Base-by-base conservation (phyloP, 2,329 filamentous ascomycete species). In the Phialemonium atrogriseum region DNA sequence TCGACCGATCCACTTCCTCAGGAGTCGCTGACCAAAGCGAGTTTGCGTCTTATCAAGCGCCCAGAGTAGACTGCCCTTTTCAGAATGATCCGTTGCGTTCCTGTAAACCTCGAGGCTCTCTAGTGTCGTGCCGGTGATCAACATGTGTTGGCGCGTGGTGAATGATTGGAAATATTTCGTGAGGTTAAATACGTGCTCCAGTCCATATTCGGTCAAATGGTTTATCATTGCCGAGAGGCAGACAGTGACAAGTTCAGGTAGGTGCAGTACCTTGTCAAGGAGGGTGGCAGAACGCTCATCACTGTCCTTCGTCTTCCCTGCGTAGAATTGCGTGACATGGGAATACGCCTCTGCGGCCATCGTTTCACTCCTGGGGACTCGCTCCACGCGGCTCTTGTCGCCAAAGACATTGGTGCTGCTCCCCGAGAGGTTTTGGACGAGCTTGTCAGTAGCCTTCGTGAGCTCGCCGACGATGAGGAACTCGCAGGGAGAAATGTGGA, bases 111-210 rank as follows among this genome's bases (percentile, higher is more conserved):
- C 91, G 10, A 98, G 70, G 47, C 86, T 94, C 29, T 86, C 89
- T 22, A 98, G 63, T 0, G 89, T 95, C 33, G 94, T 98, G 26
- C 89, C 91, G 50, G 93, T 95, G 38, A 98, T 66, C 4, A 96
- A 67, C 91, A 98, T 96, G 50, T 96, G 88, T 10, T 89, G 88
- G 22, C 88, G 71, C 7, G 88, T 85, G 45, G 84, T 94, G 59
- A 98, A 98, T 3, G 87, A 86, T 45, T 94, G 82, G 50, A 98
- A 98, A 60, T 96, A 94, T 47, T 94, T 94, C 2, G 91, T 96
- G 25, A 98, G 63, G 48, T 94, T 83, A 46, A 98, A 94, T 32
- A 98, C 85, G 61, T 96, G 87, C 55, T 96, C 83, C 13, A 98
- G 68, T 1, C 87, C 87, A 52, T 95, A 98, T 42, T 94, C 88